Base-by-base conservation (phyloP, 805 yeast genomes). In the Candida sithepensis region DNA sequence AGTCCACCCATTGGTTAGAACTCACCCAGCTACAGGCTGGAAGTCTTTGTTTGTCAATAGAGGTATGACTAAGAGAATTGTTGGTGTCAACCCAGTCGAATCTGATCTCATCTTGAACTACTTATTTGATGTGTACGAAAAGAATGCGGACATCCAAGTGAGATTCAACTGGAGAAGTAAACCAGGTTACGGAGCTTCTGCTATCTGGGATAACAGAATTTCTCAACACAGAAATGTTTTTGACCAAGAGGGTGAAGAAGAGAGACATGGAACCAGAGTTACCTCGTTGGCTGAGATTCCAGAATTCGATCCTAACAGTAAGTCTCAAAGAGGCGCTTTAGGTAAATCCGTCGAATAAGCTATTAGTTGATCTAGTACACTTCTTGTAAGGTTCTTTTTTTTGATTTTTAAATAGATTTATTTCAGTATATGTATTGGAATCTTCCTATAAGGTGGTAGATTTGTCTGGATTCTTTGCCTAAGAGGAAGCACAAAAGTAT, bases 21-120 rank as follows among this genome's bases (percentile, higher is more conserved):
- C 82, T 34, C 82, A 81, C 54, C 85, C 85, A 4, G 78, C 72
- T 16, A 79, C 84, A 18, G 83, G 82, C 40, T 69, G 77, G 74
- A 80, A 80, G 61, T 67, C 81, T 1, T 63, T 79, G 48, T 79
- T 68, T 51, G 75, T 78, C 34, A 75, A 77, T 57, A 69, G 77
- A 30, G 64, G 71, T 32, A 69, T 72, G 69, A 79, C 81, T 6
- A 67, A 63, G 34, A 66, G 74, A 50, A 78, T 79, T 47, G 75
- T 72, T 8, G 83, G 81, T 0, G 67, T 78, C 45, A 72, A 74
- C 47, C 69, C 70, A 23, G 72, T 63, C 41, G 81, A 78, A 57
- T 67, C 74, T 19, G 70, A 69, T 22, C 58, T 70, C 14, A 70
- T 79, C 45, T 67, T 78, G 55, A 65, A 70, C 24, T 69, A 75